A percentile compares a stretch with the other conserved stretches of the same genome.
phyloP scores from a whole-genome alignment of 225 moss, liverwort and hornwort genomes.

The Straminergon stramineum region DNA sequence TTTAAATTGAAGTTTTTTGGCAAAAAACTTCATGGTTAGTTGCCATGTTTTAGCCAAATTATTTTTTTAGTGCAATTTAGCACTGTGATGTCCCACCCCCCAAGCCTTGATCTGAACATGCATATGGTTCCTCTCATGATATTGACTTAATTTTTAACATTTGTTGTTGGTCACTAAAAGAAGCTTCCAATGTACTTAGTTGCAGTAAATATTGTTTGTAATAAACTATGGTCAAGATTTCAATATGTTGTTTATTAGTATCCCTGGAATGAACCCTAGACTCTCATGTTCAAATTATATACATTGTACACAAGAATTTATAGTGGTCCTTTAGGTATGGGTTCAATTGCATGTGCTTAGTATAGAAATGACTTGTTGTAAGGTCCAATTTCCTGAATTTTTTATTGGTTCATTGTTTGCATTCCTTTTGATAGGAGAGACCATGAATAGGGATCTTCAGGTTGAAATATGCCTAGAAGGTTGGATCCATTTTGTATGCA shows the following conservation, averaged over 20 bases:
- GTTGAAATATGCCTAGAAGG: neutral
- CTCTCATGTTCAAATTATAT: neutral
- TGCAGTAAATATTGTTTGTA: neutral
- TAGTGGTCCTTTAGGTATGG: neutral
- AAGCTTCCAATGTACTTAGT: neutral
- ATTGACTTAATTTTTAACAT: no score
- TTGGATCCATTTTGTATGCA: neutral
- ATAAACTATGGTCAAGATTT: neutral
- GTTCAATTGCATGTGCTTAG: neutral
- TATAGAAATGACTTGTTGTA: constrained; percentile 26
- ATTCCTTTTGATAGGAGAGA: constrained; percentile 39
- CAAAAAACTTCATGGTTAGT: no score
- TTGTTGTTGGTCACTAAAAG: no score
- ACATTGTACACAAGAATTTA: neutral
- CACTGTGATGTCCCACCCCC: no score
- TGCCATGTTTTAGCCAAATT: no score
- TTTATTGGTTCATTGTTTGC: constrained; percentile 37
- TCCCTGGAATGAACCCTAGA: neutral
- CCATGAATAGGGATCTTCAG: constrained; percentile 1
- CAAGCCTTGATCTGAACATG: no score
- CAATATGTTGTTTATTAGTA: neutral
- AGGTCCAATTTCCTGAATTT: constrained; percentile 49
- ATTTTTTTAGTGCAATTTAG: no score
- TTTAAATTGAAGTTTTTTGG: no score
- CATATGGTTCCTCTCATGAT: no score